Conservation (phyloP, 176 grass and related monocot genomes). For the Carex myosuroides region DNA sequence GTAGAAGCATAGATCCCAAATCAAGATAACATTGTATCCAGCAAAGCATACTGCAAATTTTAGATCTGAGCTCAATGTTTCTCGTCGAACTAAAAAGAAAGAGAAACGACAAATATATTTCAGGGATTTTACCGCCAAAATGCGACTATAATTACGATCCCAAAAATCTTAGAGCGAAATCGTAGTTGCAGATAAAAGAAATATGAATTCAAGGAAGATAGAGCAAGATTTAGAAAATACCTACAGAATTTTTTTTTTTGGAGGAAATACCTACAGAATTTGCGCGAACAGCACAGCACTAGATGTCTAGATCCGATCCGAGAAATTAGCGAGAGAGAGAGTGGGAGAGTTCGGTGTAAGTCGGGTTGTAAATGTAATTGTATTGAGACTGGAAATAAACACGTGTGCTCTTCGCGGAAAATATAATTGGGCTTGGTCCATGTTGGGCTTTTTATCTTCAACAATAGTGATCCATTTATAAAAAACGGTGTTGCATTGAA, state of each 20-base stretch:
- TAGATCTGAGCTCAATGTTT: constrained; percentile 15
- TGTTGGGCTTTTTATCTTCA: not conserved
- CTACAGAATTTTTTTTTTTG: not conserved
- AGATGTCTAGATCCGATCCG: constrained; percentile 14
- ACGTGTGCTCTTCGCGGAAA: not conserved
- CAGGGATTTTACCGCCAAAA: constrained; percentile 5
- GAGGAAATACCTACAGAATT: not conserved
- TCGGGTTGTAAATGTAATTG: not conserved
- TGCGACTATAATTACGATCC: not conserved
- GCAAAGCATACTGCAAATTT: not conserved
- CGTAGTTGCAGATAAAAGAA: not conserved
- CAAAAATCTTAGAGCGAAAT: not conserved
- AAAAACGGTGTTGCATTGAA: too few relatives aligned
- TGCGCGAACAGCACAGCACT: not conserved
- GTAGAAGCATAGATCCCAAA: not conserved
- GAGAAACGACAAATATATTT: not conserved
- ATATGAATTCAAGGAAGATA: not conserved
- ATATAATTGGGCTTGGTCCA: not conserved
- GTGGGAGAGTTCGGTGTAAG: not conserved
- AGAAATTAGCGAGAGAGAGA: constrained; percentile 1
- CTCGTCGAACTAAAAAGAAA: not conserved
- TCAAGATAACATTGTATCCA: not conserved
- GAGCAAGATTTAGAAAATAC: constrained; percentile 8
- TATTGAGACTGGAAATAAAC: not conserved
- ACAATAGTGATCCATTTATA: not conserved